These are phyloP conservation scores for Xylaria sp. DNA, from an alignment of 2,329 filamentous ascomycete species.

Conservation along the genomic window DNA sequence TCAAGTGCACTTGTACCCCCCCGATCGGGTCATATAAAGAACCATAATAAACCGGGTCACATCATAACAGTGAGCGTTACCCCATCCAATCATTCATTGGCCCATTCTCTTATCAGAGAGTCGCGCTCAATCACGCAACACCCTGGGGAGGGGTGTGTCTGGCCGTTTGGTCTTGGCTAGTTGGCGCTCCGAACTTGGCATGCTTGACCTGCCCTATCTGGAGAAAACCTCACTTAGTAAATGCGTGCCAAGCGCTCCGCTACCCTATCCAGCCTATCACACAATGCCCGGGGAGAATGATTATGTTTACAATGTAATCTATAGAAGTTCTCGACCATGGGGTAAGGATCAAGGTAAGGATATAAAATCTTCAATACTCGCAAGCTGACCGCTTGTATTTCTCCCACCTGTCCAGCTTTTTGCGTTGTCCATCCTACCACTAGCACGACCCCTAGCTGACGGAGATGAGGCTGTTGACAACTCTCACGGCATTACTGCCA, in stretches of 20 bases:
- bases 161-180: conserved; percentile 12
- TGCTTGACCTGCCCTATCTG: conserved; percentile 17
- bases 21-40: neutral
- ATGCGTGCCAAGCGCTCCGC: conserved; percentile 15
- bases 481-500: neutral
- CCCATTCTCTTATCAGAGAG: neutral
- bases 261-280: neutral
- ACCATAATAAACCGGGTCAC: neutral
- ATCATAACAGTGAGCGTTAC: neutral
- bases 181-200: conserved; percentile 15
- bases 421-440: no score
- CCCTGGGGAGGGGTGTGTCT: neutral
- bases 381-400: neutral
- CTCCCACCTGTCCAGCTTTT: neutral
- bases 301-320: neutral
- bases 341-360: neutral
- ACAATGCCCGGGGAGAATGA: neutral
- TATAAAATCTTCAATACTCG: neutral
- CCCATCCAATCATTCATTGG: neutral
- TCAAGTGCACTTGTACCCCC: neutral
- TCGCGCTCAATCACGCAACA: conserved; percentile 15
- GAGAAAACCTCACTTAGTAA: neutral
- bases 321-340: neutral
- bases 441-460: neutral
- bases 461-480: neutral